Evolutionary conservation across 225 moss, liverwort and hornwort genomes (phyloP), one percentile per base, ranked within the genome.

Genomic region (Polytrichum commune): DNA sequence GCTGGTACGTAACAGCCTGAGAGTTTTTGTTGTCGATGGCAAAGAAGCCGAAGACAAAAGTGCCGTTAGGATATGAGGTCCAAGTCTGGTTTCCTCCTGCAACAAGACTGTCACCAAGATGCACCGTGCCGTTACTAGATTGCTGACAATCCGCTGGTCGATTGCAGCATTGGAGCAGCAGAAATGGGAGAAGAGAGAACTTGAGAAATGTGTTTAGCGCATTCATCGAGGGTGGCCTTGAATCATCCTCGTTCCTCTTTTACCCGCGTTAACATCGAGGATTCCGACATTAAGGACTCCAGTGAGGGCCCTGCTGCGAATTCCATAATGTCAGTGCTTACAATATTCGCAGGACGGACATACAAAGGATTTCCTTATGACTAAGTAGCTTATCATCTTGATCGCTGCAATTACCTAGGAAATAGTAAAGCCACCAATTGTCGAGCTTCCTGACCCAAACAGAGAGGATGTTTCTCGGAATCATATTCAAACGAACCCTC

Each of bases 41-140:
- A 23, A 74, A 84, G 74, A 84, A 84, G 22, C 83, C 83, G 29
- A 84, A 75, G 28, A 72, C 62, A 27, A 84, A 80, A 64, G 72
- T 75, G 53, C 78, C 73, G 29, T 64, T 58, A 3, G 84, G 84
- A 53, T 32, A 73, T 16, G 81, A 84, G 5, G 53, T 5, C 84
- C 78, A 84, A 24, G 73, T 73, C 18, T 10, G 81, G 32, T 75
- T 78, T 18, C 70, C 70, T 5, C 84, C 84, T 29, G 81, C 77
- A 67, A 84, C 53, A 19, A 84, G 81, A 28, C 78, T 81, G 24
- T 73, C 84, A 53, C 81, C 81, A 2, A 75, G 78, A 24, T 38
- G 20, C 22, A 77, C 65, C 27, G 77, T 74, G 27, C 19, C 32
- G 57, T 72, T 80, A 53, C 69, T 69, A 38, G 77, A 68, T 74